Percentiles rank a stretch among this genome's conserved stretches.
Conservation (phyloP, 345 rosid genomes). For the Rubroshorea leprosula region DNA sequence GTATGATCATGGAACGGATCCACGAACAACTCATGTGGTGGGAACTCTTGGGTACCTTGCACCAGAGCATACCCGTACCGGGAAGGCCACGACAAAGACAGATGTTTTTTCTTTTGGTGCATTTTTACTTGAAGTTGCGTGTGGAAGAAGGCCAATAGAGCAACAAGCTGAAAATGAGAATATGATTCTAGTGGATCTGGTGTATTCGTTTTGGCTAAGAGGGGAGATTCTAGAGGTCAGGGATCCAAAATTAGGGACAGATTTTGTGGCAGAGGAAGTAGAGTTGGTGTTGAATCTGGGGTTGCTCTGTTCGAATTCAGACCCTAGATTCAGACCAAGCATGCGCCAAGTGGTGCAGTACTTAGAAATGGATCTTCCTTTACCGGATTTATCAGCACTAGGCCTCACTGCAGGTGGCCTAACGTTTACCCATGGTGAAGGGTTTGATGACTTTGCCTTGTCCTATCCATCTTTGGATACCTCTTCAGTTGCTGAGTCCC, state of each 20-base stretch:
- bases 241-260: constrained; percentile 36
- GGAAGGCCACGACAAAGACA: constrained; percentile 42
- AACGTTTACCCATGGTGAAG: constrained; percentile 26
- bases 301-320: constrained; percentile 45
- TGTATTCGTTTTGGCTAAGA: constrained; percentile 29
- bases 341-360: constrained; percentile 54
- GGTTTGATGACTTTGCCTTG: constrained; percentile 34
- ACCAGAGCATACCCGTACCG: constrained; percentile 49
- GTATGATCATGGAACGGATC: constrained; percentile 53
- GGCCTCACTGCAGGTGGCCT: constrained; percentile 31
- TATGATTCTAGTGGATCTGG: constrained; percentile 39
- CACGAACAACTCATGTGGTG: constrained; percentile 48
- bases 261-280: constrained; percentile 35
- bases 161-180: constrained; percentile 17
- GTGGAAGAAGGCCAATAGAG: constrained; percentile 49
- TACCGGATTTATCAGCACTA: constrained; percentile 37
- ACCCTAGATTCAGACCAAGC: constrained; percentile 43
- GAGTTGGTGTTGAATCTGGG: constrained; percentile 55
- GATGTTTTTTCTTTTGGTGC: constrained; percentile 63
- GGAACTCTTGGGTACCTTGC: constrained; percentile 66
- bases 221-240: constrained; percentile 35
- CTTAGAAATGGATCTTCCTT: constrained; percentile 36
- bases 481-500: constrained; percentile 2
- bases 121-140: constrained; percentile 53
- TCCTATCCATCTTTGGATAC: neutral